Evolutionary conservation across 345 rosid genomes (phyloP).

Genomic region (Bruguiera gymnorhiza): DNA sequence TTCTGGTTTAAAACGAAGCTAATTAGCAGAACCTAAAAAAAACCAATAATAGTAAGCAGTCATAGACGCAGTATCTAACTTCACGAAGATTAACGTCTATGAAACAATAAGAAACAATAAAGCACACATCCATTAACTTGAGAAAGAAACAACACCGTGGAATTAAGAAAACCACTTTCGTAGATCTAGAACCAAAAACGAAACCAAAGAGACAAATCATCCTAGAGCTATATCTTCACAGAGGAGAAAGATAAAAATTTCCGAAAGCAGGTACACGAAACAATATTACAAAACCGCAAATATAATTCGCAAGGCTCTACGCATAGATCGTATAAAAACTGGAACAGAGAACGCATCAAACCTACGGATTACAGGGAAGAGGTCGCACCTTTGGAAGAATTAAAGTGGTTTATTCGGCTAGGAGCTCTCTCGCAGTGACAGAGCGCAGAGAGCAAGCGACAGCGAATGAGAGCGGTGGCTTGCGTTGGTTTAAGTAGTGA

Average conservation of each 20-base stretch:
- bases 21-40: too few species aligned
- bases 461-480: neutral
- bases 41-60: too few species aligned
- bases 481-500: neutral
- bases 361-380: neutral
- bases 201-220: neutral
- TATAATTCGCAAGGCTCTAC: neutral
- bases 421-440: slow-evolving; percentile 14
- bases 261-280: neutral
- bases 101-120: too few species aligned
- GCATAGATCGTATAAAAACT: neutral
- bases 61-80: too few species aligned
- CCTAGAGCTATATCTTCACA: neutral
- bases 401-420: neutral
- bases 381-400: slow-evolving; percentile 10
- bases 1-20: too few species aligned
- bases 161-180: too few species aligned
- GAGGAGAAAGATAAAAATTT: neutral
- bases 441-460: neutral
- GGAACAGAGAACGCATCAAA: neutral
- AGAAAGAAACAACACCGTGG: too few species aligned
- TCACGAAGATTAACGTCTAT: too few species aligned
- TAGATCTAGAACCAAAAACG: neutral
- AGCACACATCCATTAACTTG: too few species aligned
- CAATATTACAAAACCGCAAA: neutral